Conservation (phyloP, 352 stramenopile species). For the Globisporangium echinulatum region DNA sequence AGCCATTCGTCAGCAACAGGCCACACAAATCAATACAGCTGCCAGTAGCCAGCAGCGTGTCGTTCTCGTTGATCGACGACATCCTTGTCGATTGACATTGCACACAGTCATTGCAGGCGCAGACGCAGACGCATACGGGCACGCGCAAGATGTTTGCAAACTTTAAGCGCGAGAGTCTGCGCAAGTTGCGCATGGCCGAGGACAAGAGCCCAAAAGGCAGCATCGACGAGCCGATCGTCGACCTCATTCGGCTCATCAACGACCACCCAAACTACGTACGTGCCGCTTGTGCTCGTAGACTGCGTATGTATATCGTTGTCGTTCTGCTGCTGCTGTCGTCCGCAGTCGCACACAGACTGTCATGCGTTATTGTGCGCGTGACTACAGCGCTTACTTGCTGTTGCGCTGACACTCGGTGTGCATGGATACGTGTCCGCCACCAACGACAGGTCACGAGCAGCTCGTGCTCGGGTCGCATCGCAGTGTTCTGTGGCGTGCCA, state of each 20-base stretch:
- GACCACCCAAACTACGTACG: conserved; percentile 76
- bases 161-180: conserved; percentile 82
- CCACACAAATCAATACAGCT: background rate
- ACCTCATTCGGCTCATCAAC: conserved; percentile 87
- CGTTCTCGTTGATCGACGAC: background rate
- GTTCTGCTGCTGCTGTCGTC: background rate
- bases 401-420: background rate
- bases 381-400: background rate
- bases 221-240: conserved; percentile 85
- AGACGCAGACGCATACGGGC: background rate
- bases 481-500: conserved; percentile 69
- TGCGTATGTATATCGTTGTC: no score
- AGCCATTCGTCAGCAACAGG: background rate
- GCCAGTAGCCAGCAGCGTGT: no score
- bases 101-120: background rate
- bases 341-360: no score
- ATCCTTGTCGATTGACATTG: background rate
- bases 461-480: conserved; percentile 88
- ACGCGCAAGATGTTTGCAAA: conserved; percentile 55
- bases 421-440: background rate
- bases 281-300: background rate
- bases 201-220: conserved; percentile 90
- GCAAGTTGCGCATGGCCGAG: conserved; percentile 72
- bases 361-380: background rate
- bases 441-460: conserved; percentile 78